phyloP scores from a whole-genome alignment of 768 basidiomycete species.

The Gloeophyllum trabeum region DNA sequence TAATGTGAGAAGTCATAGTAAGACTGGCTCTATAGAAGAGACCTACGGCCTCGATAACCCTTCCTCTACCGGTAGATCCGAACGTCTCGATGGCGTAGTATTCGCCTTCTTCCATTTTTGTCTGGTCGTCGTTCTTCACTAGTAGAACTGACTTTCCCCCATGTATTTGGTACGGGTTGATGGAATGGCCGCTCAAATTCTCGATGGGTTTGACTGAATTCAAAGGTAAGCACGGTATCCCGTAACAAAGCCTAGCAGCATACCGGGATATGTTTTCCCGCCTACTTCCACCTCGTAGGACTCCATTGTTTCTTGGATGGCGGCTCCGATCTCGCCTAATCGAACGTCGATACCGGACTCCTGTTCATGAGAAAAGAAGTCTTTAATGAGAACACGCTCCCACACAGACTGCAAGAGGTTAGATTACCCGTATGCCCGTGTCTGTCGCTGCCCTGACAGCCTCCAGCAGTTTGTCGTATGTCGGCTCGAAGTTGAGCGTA shows the following conservation, averaged over 20 bases:
- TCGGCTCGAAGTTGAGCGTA: slow-evolving; percentile 81
- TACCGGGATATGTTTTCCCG: slow-evolving; percentile 75
- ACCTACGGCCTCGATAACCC: slow-evolving; percentile 71
- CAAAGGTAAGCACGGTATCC: not conserved
- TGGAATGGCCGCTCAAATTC: slow-evolving; percentile 92
- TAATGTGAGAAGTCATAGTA: slow-evolving; percentile 4
- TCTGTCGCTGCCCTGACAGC: slow-evolving; percentile 94
- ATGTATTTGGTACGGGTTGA: slow-evolving; percentile 85
- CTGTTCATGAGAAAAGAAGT: slow-evolving; percentile 24
- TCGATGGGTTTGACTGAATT: slow-evolving; percentile 82
- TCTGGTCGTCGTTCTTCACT: slow-evolving; percentile 81
- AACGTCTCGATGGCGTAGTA: slow-evolving; percentile 99
- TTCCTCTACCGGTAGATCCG: slow-evolving; percentile 89
- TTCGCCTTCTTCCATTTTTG: slow-evolving; percentile 99
- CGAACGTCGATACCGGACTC: slow-evolving; percentile 96
- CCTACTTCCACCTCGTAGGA: slow-evolving; percentile 94
- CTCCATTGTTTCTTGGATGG: slow-evolving; percentile 98
- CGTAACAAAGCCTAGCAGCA: slow-evolving; percentile 3
- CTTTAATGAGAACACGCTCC: not conserved
- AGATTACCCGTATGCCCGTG: slow-evolving; percentile 68
- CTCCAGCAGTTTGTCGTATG: slow-evolving; percentile 80
- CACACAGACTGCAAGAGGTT: not conserved
- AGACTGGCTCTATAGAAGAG: not conserved
- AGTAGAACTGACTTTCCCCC: slow-evolving; percentile 88
- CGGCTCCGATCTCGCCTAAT: slow-evolving; percentile 83